Base-by-base conservation (phyloP, 192 early-diverging fungal genomes). In the Mortierella hygrophila region DNA sequence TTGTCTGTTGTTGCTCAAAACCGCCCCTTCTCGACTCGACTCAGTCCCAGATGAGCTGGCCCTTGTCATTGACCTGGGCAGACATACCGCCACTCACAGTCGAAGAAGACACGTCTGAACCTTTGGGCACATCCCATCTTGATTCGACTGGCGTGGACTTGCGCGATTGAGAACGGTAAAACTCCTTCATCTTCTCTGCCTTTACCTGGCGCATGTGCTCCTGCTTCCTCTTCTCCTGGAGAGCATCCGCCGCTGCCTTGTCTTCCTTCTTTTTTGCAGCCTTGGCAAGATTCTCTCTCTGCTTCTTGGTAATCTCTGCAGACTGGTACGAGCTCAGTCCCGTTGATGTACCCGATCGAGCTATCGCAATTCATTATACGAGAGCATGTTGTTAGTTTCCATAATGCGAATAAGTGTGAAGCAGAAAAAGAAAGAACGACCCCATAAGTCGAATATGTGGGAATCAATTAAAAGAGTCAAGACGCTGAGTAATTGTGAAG, bases 231-330 rank as follows among this genome's bases (percentile, higher is more conserved):
- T 92, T 88, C 11, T 85, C 91, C 76, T 95, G 94, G 21, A 91
- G 44, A 10, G 88, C 89, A 26, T 93, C 89, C 1, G 44, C 72
- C 4, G 90, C 65, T 0, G 87, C 89, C 32, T 92, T 92, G 13
- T 89, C 90, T 68, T 93, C 93, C 63, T 93, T 93, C 75, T 75
- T 82, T 54, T 90, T 91, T 60, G 90, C 89, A 29, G 90, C 91
- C 82, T 90, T 90, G 5, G 89, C 86, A 42, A 87, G 77, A 72
- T 92, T 94, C 88, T 95, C 91, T 21, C 92, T 87, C 74, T 95
- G 94, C 76, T 91, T 93, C 70, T 92, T 95, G 73, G 90, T 93
- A 54, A 93, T 63, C 20, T 89, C 86, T 68, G 85, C 85, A 47
- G 82, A 82, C 35, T 85, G 74, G 35, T 78, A 72, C 32, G 68